Conservation (phyloP, 2,329 filamentous ascomycete genomes). For the Aspergillus tamarii region DNA sequence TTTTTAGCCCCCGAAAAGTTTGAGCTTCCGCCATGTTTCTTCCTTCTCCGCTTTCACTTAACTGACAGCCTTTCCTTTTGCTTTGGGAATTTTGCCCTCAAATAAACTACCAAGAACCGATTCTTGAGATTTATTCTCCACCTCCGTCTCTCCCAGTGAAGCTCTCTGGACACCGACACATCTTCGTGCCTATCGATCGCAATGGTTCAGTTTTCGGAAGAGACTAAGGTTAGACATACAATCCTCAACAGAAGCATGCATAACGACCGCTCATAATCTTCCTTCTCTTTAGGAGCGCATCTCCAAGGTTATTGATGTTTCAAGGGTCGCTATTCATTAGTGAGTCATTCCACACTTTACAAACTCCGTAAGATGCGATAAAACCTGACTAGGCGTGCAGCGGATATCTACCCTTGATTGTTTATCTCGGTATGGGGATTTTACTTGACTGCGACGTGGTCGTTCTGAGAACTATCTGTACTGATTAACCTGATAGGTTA, state of each 20-base stretch:
- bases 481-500: constrained; percentile 64
- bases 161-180: background rate
- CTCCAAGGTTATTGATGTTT: constrained; percentile 92
- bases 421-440: constrained; percentile 79
- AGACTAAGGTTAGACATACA: constrained; percentile 75
- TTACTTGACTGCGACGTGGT: constrained; percentile 4
- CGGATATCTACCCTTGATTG: constrained; percentile 93
- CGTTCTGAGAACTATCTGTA: constrained; percentile 14
- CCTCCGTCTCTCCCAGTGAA: background rate
- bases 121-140: background rate
- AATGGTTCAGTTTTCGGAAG: constrained; percentile 79
- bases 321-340: constrained; percentile 94
- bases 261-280: constrained; percentile 15
- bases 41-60: constrained; percentile 18
- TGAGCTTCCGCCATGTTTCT: constrained; percentile 23
- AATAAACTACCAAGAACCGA: background rate
- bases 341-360: constrained; percentile 51
- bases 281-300: constrained; percentile 78
- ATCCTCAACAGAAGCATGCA: background rate
- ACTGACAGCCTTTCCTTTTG: background rate
- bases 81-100: background rate
- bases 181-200: constrained; percentile 28
- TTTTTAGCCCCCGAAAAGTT: constrained; percentile 35
- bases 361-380: constrained; percentile 17
- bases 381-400: constrained; percentile 49